Evolutionary conservation across 139 green algal genomes (phyloP), one percentile per base, ranked within the genome.

Genomic region (Pleodorina starrii): DNA sequence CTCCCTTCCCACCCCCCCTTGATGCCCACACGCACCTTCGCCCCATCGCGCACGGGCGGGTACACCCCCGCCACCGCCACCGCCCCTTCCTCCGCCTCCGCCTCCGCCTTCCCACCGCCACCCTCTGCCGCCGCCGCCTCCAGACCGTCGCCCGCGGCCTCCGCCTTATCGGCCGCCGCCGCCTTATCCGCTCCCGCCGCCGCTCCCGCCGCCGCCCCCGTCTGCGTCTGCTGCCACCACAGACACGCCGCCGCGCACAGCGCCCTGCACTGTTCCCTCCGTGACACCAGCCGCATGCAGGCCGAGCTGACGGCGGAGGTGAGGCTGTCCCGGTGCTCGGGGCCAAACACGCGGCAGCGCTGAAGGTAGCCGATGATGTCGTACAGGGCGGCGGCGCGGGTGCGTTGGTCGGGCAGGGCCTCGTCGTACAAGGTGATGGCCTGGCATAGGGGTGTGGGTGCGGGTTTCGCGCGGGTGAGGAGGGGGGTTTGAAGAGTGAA

Each of bases 401-500:
- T 51, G 21, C 86, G 89, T 72, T 92, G 91, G 91, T 99, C 97
- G 0, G 95, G 86, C 16, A 99, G 95, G 12, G 90, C 89, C 84
- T 99, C 97, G 91, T 99, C 98, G 90, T 98, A 99, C 69, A 99
- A 66, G 19, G 93, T 88, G 85, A 99, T 98, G 5, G 97, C 97
- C 91, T 97, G 94, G n/a, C n/a, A n/a, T n/a, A n/a, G n/a, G n/a
- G n/a, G n/a, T n/a, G n/a, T n/a, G n/a, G n/a, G n/a, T n/a, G n/a
- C n/a, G n/a, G n/a, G n/a, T n/a, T n/a, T n/a, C n/a, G n/a, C n/a
- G n/a, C n/a, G n/a, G n/a, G n/a, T n/a, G n/a, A n/a, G n/a, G n/a
- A n/a, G n/a, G n/a, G n/a, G n/a, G n/a, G n/a, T n/a, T n/a, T n/a
- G n/a, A n/a, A n/a, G n/a, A n/a, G n/a, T n/a, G n/a, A n/a, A n/a